Evolutionary conservation across 805 yeast genomes (phyloP), one percentile per base, ranked within the genome.

Genomic region (Priceomyces carsonii): DNA sequence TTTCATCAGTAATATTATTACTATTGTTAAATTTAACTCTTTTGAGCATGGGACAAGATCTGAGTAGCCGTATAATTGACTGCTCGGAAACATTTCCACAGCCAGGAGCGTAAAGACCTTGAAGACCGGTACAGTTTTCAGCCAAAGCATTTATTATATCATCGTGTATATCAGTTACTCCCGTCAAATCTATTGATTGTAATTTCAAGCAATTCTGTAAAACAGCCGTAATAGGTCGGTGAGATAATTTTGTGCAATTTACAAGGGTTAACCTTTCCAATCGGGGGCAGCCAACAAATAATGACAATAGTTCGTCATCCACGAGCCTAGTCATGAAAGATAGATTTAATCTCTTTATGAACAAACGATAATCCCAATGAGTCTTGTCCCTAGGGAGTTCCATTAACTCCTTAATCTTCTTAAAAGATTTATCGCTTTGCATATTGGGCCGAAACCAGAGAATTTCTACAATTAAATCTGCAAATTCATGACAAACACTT

Each of bases 91-190:
- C 81, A n/a, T 67, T 61, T 23, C 76, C 77, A 38, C 96, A 89
- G 5, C 85, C 86, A 1, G 95, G 90, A 0, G 93, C 93, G 55
- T 89, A 90, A 29, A 90, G 66, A 1, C 96, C 96, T 62, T 91
- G 97, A 29, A 91, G 68, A 30, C 91, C 66, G 23, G 77, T 74
- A 58, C 96, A 90, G 50, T 77, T 72, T 6, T 55, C 53, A 3
- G 96, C 88, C 44, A 91, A 68, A 5, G 85, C 78, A 18, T 61
- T 47, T 39, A 88, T 77, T 4, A 89, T 79, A 28, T 73, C 79
- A 63, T 90, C 96, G 36, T 68, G 72, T 35, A 68, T 61, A 42
- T 74, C 79, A 27, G 70, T 71, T 4, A 87, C 83, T 6, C 93
- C 93, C 0, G 96, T 82, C 48, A 91, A 71, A 61, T 91, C 98